Conservation (phyloP, 768 basidiomycete species). For the Megacollybia marginata region DNA sequence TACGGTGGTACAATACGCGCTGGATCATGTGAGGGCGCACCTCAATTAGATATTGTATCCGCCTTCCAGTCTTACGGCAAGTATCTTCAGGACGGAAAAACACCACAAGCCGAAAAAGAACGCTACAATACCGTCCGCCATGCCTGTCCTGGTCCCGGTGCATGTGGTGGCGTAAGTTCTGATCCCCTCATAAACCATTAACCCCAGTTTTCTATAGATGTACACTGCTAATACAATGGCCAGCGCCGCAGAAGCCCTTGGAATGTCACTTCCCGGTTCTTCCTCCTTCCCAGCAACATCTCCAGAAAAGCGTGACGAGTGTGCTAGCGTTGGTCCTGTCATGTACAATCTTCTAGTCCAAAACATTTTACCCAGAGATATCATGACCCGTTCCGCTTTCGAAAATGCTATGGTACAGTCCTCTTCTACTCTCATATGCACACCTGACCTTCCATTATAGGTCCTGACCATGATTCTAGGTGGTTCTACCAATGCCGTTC, state of each 20-base stretch:
- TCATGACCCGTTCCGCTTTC: constrained; percentile 95
- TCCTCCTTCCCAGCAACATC: constrained; percentile 95
- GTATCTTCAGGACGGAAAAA: constrained; percentile 86
- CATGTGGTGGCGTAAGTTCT: constrained; percentile 86
- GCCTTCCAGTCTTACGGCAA: constrained; percentile 98
- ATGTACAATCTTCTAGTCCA: constrained; percentile 86
- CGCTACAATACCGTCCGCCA: constrained; percentile 86
- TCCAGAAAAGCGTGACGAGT: constrained; percentile 81
- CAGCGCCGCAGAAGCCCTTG: constrained; percentile 88
- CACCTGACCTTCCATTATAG: constrained; percentile 29
- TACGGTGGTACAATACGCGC: constrained; percentile 95
- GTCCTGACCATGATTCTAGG: constrained; percentile 95
- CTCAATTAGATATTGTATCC: constrained; percentile 90
- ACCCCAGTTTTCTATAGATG: constrained; percentile 51
- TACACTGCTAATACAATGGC: constrained; percentile 99
- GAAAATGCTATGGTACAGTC: constrained; percentile 89
- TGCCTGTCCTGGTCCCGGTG: constrained; percentile 96
- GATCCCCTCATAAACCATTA: constrained; percentile 1
- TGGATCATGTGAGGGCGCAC: constrained; percentile 83
- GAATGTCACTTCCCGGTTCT: constrained; percentile 96
- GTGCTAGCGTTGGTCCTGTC: constrained; percentile 67
- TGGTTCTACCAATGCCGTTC: constrained; percentile 95
- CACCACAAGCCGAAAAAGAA: constrained; percentile 70
- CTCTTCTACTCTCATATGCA: constrained; percentile 1
- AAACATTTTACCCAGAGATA: constrained; percentile 89